Conservation (phyloP, 768 basidiomycete species). For the Leccinum sublutescens region DNA sequence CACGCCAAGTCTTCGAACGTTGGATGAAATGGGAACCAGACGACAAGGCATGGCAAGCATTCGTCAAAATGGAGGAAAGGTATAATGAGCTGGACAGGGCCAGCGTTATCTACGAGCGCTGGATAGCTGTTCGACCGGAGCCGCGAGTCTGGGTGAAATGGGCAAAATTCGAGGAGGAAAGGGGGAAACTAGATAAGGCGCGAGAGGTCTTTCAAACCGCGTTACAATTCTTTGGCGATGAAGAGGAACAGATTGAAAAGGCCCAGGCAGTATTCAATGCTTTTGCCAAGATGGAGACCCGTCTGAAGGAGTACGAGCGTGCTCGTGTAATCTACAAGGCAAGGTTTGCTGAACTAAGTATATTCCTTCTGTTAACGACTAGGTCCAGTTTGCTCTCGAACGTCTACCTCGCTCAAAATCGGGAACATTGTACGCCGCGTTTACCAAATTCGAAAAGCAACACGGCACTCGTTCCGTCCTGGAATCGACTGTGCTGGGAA, state of each 20-base stretch:
- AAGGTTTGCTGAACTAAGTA: neutral
- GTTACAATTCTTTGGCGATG: conserved; percentile 86
- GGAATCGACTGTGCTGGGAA: conserved; percentile 92
- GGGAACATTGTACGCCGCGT: conserved; percentile 80
- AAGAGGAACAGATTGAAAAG: conserved; percentile 83
- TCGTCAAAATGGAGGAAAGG: conserved; percentile 95
- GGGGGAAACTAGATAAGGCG: conserved; percentile 62
- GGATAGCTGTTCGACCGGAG: conserved; percentile 75
- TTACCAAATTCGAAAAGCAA: conserved; percentile 98
- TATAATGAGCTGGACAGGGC: conserved; percentile 92
- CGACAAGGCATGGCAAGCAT: conserved; percentile 99
- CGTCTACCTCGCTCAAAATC: conserved; percentile 93
- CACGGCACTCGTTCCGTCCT: conserved; percentile 86
- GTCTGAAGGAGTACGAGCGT: conserved; percentile 94
- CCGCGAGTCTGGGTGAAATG: conserved; percentile 84
- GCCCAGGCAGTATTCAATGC: conserved; percentile 89
- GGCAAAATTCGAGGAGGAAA: conserved; percentile 84
- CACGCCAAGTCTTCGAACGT: conserved; percentile 95
- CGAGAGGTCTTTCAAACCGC: conserved; percentile 90
- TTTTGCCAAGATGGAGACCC: conserved; percentile 97
- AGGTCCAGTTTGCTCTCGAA: conserved; percentile 82
- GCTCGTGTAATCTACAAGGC: conserved; percentile 98
- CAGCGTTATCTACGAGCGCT: conserved; percentile 89
- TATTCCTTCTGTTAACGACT: neutral
- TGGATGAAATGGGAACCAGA: conserved; percentile 99